These are phyloP conservation scores for Euphorbia tirucalli DNA, from an alignment of 345 rosid species.

Conservation along the genomic window DNA sequence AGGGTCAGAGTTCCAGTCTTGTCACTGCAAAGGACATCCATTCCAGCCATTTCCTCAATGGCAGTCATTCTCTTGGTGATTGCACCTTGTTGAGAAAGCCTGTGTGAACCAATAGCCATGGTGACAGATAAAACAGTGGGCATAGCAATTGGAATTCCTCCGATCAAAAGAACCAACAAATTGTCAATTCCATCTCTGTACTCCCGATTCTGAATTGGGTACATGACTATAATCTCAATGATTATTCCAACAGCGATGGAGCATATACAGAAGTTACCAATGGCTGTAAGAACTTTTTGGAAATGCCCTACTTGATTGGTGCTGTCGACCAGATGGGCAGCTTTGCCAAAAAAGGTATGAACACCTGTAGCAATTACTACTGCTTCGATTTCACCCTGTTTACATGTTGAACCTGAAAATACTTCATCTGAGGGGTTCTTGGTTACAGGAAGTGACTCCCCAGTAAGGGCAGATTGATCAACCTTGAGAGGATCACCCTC, in stretches of 20 bases:
- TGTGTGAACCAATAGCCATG: slow-evolving; percentile 93
- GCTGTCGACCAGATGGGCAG: slow-evolving; percentile 92
- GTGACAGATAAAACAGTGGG: slow-evolving; percentile 92
- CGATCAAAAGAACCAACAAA: slow-evolving; percentile 79
- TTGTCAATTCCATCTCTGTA: slow-evolving; percentile 88
- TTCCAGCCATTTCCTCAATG: slow-evolving; percentile 92
- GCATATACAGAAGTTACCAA: slow-evolving; percentile 94
- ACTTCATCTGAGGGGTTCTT: slow-evolving; percentile 77
- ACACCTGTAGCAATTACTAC: slow-evolving; percentile 92
- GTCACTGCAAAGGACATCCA: slow-evolving; percentile 94
- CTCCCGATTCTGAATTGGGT: slow-evolving; percentile 64
- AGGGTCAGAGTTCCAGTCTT: slow-evolving; percentile 87
- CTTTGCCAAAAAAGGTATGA: slow-evolving; percentile 93
- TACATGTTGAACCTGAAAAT: slow-evolving; percentile 88
- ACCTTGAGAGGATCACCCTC: slow-evolving; percentile 91
- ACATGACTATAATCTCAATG: slow-evolving; percentile 71
- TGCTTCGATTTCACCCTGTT: slow-evolving; percentile 89
- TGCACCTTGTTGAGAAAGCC: slow-evolving; percentile 82
- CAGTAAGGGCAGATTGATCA: slow-evolving; percentile 94
- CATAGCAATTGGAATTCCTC: slow-evolving; percentile 96
- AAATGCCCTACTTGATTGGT: slow-evolving; percentile 91
- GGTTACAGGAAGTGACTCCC: slow-evolving; percentile 86
- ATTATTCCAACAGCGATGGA: slow-evolving; percentile 71
- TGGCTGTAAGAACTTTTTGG: slow-evolving; percentile 78
- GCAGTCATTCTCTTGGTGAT: slow-evolving; percentile 98